Evolutionary conservation across 2,329 filamentous ascomycete species (phyloP).

Genomic region (Penicillium glabrum): DNA sequence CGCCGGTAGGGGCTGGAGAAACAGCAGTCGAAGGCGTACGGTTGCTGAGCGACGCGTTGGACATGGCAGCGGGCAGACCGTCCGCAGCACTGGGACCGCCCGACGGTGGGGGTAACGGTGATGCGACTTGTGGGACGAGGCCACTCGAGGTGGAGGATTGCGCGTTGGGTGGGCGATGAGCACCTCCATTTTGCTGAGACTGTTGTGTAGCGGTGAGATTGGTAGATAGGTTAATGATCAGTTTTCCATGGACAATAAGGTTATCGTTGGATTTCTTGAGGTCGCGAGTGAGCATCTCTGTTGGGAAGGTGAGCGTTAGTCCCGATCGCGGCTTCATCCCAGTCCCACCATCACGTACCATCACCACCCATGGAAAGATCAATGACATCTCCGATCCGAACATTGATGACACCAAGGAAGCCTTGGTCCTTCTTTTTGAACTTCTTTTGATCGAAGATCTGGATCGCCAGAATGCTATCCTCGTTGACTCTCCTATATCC

Average conservation of each 20-base stretch:
- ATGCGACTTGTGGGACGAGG: conserved; percentile 36
- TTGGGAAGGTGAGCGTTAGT: conserved; percentile 22
- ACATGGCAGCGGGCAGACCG: conserved; percentile 27
- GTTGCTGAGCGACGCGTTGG: conserved; percentile 36
- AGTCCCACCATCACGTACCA: conserved; percentile 59
- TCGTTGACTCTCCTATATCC: conserved; percentile 76
- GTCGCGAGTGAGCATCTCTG: conserved; percentile 95
- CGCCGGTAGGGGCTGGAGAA: conserved; percentile 42
- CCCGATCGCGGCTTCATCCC: conserved; percentile 3
- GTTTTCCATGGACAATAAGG: conserved; percentile 93
- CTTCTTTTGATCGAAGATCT: conserved; percentile 99
- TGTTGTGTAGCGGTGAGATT: conserved; percentile 74
- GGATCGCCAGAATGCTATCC: conserved; percentile 93
- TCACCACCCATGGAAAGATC: conserved; percentile 87
- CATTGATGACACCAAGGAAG: conserved; percentile 96
- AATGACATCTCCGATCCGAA: conserved; percentile 90
- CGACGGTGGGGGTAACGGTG: conserved; percentile 26
- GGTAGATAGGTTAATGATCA: conserved; percentile 94
- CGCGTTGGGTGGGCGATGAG: conserved; percentile 32
- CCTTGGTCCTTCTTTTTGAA: conserved; percentile 99
- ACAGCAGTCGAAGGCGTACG: conserved; percentile 36
- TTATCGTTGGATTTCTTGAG: conserved; percentile 98
- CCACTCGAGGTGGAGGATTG: conserved; percentile 39
- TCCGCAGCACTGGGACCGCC: conserved; percentile 30
- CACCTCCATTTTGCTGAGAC: conserved; percentile 43